Evolutionary conservation across 331 rosid genomes (phyloP).

Genomic region (Quercus phellos): DNA sequence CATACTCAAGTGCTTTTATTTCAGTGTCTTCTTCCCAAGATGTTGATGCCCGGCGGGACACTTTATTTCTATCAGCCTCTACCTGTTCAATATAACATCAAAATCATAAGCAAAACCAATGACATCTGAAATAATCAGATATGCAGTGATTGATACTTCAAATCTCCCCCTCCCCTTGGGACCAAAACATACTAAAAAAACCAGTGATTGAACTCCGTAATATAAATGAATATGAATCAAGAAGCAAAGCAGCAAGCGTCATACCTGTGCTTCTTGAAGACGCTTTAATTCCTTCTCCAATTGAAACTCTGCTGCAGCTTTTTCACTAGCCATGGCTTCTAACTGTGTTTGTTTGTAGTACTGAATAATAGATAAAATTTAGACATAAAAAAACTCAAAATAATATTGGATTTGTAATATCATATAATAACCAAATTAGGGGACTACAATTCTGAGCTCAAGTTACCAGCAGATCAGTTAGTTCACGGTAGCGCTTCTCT

Average conservation of each 20-base stretch:
- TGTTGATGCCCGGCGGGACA: conserved; percentile 75
- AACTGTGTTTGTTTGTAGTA: conserved; percentile 98
- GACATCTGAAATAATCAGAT: background rate
- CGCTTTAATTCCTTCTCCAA: conserved; percentile 92
- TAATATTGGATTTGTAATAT: conserved; percentile 2
- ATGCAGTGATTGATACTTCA: background rate
- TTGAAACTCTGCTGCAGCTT: conserved; percentile 93
- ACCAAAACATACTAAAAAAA: background rate
- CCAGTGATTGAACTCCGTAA: conserved; percentile 12
- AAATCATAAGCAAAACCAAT: background rate
- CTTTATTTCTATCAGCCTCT: conserved; percentile 85
- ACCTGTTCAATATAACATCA: conserved; percentile 46
- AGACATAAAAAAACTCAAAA: conserved; percentile 5
- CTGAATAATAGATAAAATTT: conserved; percentile 35
- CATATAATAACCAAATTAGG: background rate
- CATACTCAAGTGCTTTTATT: conserved; percentile 92
- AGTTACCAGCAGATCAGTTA: conserved; percentile 91
- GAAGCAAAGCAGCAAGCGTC: conserved; percentile 23
- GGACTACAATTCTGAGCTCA: conserved; percentile 16
- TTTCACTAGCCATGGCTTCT: conserved; percentile 95
- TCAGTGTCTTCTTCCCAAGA: conserved; percentile 95
- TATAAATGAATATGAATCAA: conserved; percentile 2
- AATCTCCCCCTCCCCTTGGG: too few relatives aligned
- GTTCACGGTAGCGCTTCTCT: conserved; percentile 96
- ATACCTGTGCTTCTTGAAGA: conserved; percentile 80